Conservation (phyloP, 257 asterid genomes). For the Rhazya stricta region DNA sequence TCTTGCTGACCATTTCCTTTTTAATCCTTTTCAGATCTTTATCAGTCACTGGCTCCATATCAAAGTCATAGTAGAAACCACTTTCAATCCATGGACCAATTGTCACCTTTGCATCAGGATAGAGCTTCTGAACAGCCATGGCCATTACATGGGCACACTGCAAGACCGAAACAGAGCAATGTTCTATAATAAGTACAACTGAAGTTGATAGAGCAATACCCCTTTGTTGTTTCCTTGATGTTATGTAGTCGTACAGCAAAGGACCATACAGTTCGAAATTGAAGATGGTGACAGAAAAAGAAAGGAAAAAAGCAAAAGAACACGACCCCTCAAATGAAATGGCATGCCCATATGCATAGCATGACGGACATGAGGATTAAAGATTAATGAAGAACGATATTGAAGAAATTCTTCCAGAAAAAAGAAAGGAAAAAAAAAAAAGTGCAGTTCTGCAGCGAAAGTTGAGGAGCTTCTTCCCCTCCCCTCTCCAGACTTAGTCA, state of each 20-base stretch:
- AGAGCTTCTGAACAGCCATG: slow-evolving; percentile 97
- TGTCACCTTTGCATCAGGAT: slow-evolving; percentile 87
- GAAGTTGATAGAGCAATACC: too few species aligned
- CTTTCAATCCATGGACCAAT: slow-evolving; percentile 97
- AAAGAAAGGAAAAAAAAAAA: too few species aligned
- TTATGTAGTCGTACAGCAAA: background rate
- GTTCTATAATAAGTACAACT: background rate
- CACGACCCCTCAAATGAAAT: too few species aligned
- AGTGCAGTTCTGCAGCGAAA: too few species aligned
- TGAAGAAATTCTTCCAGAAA: too few species aligned
- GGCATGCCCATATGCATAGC: background rate
- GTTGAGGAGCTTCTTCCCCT: too few species aligned
- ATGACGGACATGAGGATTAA: too few species aligned
- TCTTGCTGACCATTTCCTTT: slow-evolving; percentile 83
- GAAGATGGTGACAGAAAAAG: background rate
- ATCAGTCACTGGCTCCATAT: slow-evolving; percentile 87
- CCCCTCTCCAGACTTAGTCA: too few species aligned
- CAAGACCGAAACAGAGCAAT: slow-evolving; percentile 14
- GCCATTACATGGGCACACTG: slow-evolving; percentile 99
- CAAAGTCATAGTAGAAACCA: slow-evolving; percentile 95
- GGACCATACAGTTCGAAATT: background rate
- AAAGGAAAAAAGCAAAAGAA: background rate
- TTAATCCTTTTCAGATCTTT: slow-evolving; percentile 84
- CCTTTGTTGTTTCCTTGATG: background rate
- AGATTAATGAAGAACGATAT: too few species aligned